Evolutionary conservation across 495 filamentous ascomycete genomes (phyloP).

Genomic region (Glonium stellatum): DNA sequence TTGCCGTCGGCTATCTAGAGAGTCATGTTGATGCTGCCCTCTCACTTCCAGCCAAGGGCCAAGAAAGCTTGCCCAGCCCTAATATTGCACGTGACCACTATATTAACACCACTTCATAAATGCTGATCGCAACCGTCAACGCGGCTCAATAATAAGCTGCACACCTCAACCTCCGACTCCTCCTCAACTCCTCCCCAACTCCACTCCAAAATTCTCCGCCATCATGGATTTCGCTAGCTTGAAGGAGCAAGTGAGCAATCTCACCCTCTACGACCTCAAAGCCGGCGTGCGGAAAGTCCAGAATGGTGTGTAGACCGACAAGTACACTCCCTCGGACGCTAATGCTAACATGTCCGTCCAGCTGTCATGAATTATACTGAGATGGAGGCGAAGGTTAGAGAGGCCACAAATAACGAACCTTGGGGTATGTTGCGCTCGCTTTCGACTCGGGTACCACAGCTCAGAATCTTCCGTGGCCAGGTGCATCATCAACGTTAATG

Average conservation of each 20-base stretch:
- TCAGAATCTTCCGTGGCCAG: slow-evolving; percentile 49
- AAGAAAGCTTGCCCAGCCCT: no score
- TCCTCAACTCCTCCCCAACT: not conserved
- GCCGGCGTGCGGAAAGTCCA: slow-evolving; percentile 95
- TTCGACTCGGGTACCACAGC: not conserved
- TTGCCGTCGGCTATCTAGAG: no score
- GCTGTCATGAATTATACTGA: slow-evolving; percentile 99
- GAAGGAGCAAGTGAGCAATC: slow-evolving; percentile 83
- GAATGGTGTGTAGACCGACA: slow-evolving; percentile 64
- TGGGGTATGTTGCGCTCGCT: slow-evolving; percentile 16
- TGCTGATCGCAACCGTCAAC: not conserved
- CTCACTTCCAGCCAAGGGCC: no score
- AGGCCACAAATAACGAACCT: slow-evolving; percentile 26
- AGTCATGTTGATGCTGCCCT: no score
- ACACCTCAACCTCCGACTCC: not conserved
- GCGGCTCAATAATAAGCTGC: not conserved
- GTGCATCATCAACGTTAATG: slow-evolving; percentile 74
- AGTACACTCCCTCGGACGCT: slow-evolving; percentile 14
- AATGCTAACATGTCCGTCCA: slow-evolving; percentile 38
- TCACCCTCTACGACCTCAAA: slow-evolving; percentile 95
- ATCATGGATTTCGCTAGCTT: slow-evolving; percentile 79
- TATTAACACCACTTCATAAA: no score
- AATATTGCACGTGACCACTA: no score
- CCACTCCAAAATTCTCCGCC: not conserved
- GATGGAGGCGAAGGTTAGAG: slow-evolving; percentile 88